Evolutionary conservation across 2,329 filamentous ascomycete genomes (phyloP), one percentile per base, ranked within the genome.

Genomic region (Paraphoma sp.): DNA sequence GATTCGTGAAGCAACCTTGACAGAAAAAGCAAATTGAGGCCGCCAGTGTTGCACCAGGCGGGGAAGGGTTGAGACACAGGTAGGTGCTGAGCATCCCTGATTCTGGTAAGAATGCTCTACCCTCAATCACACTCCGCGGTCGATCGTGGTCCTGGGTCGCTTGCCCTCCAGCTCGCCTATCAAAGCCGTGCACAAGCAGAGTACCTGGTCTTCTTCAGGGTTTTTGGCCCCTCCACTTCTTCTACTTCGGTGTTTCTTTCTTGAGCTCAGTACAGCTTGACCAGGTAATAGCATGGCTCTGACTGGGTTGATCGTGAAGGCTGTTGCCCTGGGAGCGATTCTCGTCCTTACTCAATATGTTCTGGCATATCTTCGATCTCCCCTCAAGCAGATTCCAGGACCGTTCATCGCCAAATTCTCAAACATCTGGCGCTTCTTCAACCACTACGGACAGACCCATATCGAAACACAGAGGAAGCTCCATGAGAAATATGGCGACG

Each of bases 351-450:
- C 58, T 38, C 65, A 63, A 56, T 68, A 67, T 33, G 44, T 70
- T 30, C 16, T 69, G 33, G 55, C 62, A 9, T 73, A 73, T 48
- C 52, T 70, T 7, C 55, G 54, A n/a, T 73, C 71, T 11, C 70
- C 71, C 4, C 60, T 75, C 44, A 74, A 68, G 46, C 62, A 57
- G 6, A 60, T 75, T 7, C 73, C 73, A 6, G 73, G 74, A 4
- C 74, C 74, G 0, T 66, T 71, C 48, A 36, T 72, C 9, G 72
- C 73, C 40, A 71, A 70, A 43, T 74, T 76, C 56, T 68, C 71
- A 3, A 57, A 75, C 53, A 46, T 70, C 30, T 75, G 71, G 72
- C 67, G 72, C 16, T 59, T 75, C 40, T 52, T 60, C 11, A 68
- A 67, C 36, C 68, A 71, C n/a, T 73, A 69, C 41, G 31, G 60